These are phyloP conservation scores for Starmera dryadoides DNA, from an alignment of 805 yeast species.

Conservation along the genomic window DNA sequence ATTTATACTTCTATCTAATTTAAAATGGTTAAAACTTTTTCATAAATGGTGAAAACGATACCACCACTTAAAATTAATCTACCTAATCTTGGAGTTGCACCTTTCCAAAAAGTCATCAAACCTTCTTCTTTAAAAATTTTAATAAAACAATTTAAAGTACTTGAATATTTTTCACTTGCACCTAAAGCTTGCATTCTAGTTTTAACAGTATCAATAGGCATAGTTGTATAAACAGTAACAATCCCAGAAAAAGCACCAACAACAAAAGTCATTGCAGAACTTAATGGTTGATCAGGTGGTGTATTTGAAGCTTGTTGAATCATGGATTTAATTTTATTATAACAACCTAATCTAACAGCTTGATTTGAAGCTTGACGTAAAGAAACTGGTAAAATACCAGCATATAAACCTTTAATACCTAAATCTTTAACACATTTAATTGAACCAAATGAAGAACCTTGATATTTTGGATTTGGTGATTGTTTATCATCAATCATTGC, in stretches of 20 bases:
- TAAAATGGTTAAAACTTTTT: conserved; percentile 59
- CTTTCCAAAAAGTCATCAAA: conserved; percentile 88
- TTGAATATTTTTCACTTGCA: conserved; percentile 58
- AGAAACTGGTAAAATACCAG: conserved; percentile 89
- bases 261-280: conserved; percentile 72
- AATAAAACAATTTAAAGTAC: conserved; percentile 77
- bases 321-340: conserved; percentile 76
- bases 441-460: conserved; percentile 49
- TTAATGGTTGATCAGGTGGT: conserved; percentile 65
- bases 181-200: conserved; percentile 95
- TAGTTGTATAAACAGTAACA: conserved; percentile 84
- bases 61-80: conserved; percentile 92
- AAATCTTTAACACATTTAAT: conserved; percentile 61
- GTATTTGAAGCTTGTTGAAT: conserved; percentile 64
- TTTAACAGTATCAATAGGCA: conserved; percentile 95
- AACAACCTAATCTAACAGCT: conserved; percentile 90
- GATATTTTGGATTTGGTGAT: conserved; percentile 69
- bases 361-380: conserved; percentile 94
- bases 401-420: conserved; percentile 78
- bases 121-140: conserved; percentile 85
- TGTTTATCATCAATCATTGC: conserved; percentile 93
- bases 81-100: conserved; percentile 95
- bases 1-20: conserved; percentile 2
- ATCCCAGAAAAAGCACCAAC: conserved; percentile 90
- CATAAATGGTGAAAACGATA: conserved; percentile 93